These are phyloP conservation scores for Parmelia sp. DNA, from an alignment of 495 filamentous ascomycete genomes.

Conservation along the genomic window DNA sequence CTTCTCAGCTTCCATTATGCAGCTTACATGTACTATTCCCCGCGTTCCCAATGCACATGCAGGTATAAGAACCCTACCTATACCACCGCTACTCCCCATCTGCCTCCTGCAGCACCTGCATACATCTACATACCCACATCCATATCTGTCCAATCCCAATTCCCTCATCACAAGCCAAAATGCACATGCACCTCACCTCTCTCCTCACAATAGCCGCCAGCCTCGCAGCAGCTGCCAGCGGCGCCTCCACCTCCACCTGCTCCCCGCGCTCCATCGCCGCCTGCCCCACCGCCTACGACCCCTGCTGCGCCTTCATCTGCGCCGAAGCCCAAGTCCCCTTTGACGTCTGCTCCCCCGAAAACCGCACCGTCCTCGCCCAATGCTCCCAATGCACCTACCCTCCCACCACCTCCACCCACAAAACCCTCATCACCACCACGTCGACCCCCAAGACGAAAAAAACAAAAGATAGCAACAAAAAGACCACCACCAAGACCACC, in stretches of 20 bases:
- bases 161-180: too few relatives aligned
- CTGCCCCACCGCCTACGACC: neutral
- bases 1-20: neutral
- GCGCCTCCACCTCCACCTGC: slow-evolving; percentile 13
- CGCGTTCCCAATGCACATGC: neutral
- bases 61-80: neutral
- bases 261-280: neutral
- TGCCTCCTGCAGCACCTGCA: neutral
- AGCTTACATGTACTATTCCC: neutral
- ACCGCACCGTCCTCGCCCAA: slow-evolving; percentile 14
- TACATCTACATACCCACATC: neutral
- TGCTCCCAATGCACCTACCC: too few relatives aligned
- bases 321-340: slow-evolving; percentile 26
- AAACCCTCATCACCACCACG: too few relatives aligned
- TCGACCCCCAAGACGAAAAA: too few relatives aligned
- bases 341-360: slow-evolving; percentile 16
- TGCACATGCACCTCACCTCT: neutral
- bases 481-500: too few relatives aligned
- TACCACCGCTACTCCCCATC: neutral
- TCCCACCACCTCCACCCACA: too few relatives aligned
- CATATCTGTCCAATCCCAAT: too few relatives aligned
- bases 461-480: too few relatives aligned
- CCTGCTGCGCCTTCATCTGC: slow-evolving; percentile 22
- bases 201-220: neutral
- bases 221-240: neutral